These are phyloP conservation scores for Chlorella sp. DNA, from an alignment of 139 green algal genomes.

Conservation along the genomic window DNA sequence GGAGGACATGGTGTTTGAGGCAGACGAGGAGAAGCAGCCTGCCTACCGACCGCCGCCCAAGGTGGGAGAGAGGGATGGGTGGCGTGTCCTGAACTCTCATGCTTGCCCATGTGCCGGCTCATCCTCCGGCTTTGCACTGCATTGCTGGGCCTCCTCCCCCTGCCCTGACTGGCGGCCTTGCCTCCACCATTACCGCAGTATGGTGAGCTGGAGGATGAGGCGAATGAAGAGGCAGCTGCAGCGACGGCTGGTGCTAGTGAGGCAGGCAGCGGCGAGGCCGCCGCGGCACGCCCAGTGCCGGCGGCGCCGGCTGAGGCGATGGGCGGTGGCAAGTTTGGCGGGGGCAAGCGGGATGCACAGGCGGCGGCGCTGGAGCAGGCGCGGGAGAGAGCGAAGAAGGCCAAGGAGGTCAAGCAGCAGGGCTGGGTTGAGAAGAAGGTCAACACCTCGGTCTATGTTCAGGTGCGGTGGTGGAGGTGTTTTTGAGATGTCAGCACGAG, in stretches of 20 bases:
- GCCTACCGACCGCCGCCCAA: constrained; percentile 4
- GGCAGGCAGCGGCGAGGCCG: no score
- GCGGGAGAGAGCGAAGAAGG: constrained; percentile 29
- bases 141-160: neutral
- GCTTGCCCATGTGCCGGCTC: no score
- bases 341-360: constrained; percentile 13
- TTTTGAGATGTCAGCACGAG: no score
- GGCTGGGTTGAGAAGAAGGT: constrained; percentile 86
- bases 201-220: constrained; percentile 3
- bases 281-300: no score
- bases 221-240: constrained; percentile 1
- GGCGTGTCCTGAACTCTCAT: neutral
- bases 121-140: neutral
- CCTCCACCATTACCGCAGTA: neutral
- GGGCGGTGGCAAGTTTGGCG: no score
- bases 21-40: constrained; percentile 51
- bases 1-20: constrained; percentile 67
- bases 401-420: constrained; percentile 22
- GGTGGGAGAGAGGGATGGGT: neutral
- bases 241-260: constrained; percentile 1
- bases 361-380: constrained; percentile 32
- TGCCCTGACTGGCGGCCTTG: neutral
- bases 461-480: no score
- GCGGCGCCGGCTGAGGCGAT: neutral
- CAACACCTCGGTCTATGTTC: constrained; percentile 96